Base-by-base conservation (phyloP, 2,329 filamentous ascomycete species). In the Westerdykella ornata region DNA sequence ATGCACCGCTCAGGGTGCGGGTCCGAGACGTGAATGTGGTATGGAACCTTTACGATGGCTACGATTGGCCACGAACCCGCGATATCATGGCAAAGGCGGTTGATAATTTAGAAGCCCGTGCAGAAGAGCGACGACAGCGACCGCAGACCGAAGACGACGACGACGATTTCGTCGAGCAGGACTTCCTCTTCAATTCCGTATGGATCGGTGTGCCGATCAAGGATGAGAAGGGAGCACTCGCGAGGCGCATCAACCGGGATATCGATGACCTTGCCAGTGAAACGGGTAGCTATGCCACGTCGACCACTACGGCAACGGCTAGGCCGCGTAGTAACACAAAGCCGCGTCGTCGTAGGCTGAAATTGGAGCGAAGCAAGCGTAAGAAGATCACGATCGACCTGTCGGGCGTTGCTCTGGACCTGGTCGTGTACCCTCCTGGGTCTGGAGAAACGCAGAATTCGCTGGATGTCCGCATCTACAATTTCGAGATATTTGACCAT, bases 321-420 rank as follows among this genome's bases (percentile, higher is more conserved):
- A 78, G 33, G 72, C 63, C 59, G 13, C 52, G 66, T 60, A 44
- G 70, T 60, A 60, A 59, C 14, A 59, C 60, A 9, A 69, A 68
- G 22, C 56, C 63, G 16, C 59, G 61, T 4, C 65, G 64, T 17
- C 58, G 80, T 59, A 79, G 73, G 45, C 72, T 96, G 29, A 84
- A 81, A 51, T 75, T 98, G 5, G 78, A 83, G 48, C 81, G 92
- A 47, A 96, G 90, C 71, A 89, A 83, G 60, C 81, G 83, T 43
- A 90, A 97, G 67, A 97, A 97, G 69, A 89, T 98, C 59, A 88
- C 89, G 0, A 95, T 98, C 59, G 90, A 98, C 65, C 72, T 98
- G 2, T 82, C 82, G 57, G 88, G 89, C 0, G 77, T 97, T 20
- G 84, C 84, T 44, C 82, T 84, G 0, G 90, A 98, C 59, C 59